phyloP scores from a whole-genome alignment of 164 flowering plant genomes.

The Stephania japonica region DNA sequence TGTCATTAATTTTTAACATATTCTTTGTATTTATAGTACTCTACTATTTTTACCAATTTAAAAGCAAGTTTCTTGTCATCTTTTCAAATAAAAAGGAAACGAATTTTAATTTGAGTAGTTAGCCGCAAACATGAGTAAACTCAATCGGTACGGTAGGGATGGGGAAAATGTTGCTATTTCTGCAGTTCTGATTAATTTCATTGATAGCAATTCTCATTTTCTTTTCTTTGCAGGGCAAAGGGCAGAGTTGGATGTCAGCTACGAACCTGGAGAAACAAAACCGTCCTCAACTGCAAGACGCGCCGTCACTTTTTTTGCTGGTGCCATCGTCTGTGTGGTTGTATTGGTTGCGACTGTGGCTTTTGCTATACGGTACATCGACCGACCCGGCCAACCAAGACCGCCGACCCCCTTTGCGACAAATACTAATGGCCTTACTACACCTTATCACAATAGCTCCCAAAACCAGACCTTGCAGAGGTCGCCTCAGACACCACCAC shows the following conservation, averaged over 20 bases:
- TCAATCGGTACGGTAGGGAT: no score
- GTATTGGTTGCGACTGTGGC: slow-evolving; percentile 24
- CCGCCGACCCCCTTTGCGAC: slow-evolving; percentile 26
- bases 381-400: slow-evolving; percentile 27
- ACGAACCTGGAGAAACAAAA: slow-evolving; percentile 33
- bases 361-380: slow-evolving; percentile 23
- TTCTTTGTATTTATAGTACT: no score
- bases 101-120: no score
- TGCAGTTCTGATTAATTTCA: neutral
- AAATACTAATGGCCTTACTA: slow-evolving; percentile 28
- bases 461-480: slow-evolving; percentile 23
- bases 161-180: neutral
- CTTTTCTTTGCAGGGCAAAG: slow-evolving; percentile 51
- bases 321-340: slow-evolving; percentile 20
- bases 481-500: slow-evolving; percentile 80
- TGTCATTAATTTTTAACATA: no score
- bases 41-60: no score
- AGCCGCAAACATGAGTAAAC: no score
- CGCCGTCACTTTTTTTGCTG: slow-evolving; percentile 20
- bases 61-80: no score
- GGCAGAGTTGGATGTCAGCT: slow-evolving; percentile 51
- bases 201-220: neutral
- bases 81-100: no score
- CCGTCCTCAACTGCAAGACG: slow-evolving; percentile 10
- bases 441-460: slow-evolving; percentile 43